Percentiles rank a stretch among this genome's conserved stretches.
Conservation (phyloP, 441 rosid species). For the Pelargonium citronellum region DNA sequence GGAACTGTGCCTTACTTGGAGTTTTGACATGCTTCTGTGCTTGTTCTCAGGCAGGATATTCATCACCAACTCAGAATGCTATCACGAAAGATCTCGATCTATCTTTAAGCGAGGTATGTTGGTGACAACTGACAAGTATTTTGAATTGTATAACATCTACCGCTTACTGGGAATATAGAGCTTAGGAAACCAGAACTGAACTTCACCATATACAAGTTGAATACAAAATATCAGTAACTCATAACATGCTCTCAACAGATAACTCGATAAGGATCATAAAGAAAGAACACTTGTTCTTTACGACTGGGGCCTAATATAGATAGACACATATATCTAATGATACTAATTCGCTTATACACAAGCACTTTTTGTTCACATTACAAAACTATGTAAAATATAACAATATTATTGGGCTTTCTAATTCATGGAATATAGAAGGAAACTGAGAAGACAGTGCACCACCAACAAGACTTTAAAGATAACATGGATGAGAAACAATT, state of each 20-base stretch:
- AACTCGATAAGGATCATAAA: constrained; percentile 3
- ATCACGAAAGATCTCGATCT: constrained; percentile 59
- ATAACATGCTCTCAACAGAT: not conserved
- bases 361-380: too few relatives aligned
- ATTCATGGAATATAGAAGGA: too few relatives aligned
- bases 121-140: not conserved
- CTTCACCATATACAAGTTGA: not conserved
- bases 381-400: too few relatives aligned
- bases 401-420: too few relatives aligned
- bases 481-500: too few relatives aligned
- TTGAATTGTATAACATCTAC: not conserved
- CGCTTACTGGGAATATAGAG: not conserved
- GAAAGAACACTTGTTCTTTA: not conserved
- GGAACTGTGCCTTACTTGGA: not conserved
- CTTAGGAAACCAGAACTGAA: not conserved
- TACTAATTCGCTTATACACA: not conserved
- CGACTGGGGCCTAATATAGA: too few relatives aligned
- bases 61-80: constrained; percentile 78
- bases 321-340: not conserved
- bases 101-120: constrained; percentile 58
- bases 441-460: too few relatives aligned
- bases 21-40: not conserved
- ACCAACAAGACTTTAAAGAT: too few relatives aligned
- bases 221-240: not conserved
- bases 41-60: constrained; percentile 75